phyloP scores from a whole-genome alignment of 257 asterid genomes.

The Ilex asprella region DNA sequence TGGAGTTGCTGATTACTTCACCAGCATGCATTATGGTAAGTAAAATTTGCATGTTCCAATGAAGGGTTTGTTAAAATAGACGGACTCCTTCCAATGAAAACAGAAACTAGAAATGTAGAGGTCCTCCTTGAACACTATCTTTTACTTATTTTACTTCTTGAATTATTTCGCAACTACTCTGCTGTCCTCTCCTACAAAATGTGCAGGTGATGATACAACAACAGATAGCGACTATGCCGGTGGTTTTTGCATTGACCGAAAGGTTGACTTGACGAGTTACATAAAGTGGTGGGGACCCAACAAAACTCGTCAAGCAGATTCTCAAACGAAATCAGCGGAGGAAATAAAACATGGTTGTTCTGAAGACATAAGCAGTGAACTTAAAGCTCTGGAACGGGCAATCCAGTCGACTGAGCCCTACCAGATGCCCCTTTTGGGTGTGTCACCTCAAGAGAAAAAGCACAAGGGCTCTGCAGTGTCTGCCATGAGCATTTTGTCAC shows the following conservation, averaged over 20 bases:
- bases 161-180: constrained; percentile 15
- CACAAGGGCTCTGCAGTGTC: constrained; percentile 46
- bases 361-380: constrained; percentile 65
- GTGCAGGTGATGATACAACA: constrained; percentile 60
- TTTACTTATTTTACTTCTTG: constrained; percentile 5
- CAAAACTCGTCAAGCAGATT: constrained; percentile 54
- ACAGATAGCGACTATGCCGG: constrained; percentile 56
- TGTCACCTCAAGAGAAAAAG: constrained; percentile 50
- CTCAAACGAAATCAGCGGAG: constrained; percentile 52
- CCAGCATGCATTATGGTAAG: constrained; percentile 60
- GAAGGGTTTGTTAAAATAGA: too few species aligned
- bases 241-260: constrained; percentile 62
- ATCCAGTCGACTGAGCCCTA: constrained; percentile 73
- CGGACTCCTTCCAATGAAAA: too few species aligned
- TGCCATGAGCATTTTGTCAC: constrained; percentile 70
- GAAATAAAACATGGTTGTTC: constrained; percentile 48
- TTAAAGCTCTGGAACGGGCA: constrained; percentile 55
- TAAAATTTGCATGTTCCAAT: background rate
- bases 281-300: constrained; percentile 94
- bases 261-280: constrained; percentile 84
- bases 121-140: background rate
- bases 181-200: constrained; percentile 17
- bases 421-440: constrained; percentile 86
- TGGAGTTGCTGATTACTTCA: constrained; percentile 61
- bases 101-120: too few species aligned